These are phyloP conservation scores for Fusarium caatingaense DNA, from an alignment of 2,329 filamentous ascomycete genomes.

Conservation along the genomic window DNA sequence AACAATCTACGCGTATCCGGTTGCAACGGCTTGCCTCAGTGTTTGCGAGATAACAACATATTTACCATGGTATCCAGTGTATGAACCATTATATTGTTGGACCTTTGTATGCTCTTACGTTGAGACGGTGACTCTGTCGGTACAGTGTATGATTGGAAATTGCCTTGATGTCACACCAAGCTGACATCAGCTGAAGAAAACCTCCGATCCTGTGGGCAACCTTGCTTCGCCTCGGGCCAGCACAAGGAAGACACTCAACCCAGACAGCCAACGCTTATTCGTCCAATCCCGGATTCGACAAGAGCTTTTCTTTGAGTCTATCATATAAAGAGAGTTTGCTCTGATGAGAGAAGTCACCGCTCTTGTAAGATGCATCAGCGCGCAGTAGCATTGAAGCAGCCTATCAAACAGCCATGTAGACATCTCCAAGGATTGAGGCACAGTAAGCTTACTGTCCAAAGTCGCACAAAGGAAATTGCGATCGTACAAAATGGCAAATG, in stretches of 20 bases:
- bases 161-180: not conserved
- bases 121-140: not conserved
- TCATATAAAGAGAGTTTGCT: not conserved
- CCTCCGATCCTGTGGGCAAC: not conserved
- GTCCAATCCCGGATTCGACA: not conserved
- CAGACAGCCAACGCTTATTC: not conserved
- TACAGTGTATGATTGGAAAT: not conserved
- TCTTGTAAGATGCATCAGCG: not conserved
- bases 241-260: not conserved
- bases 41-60: not conserved
- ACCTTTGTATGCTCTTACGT: not conserved
- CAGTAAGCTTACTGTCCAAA: not conserved
- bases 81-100: not conserved
- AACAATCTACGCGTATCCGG: not conserved
- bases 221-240: not conserved
- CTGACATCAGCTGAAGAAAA: not conserved
- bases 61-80: not conserved
- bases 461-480: not conserved
- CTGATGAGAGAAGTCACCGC: not conserved
- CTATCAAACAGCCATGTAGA: not conserved
- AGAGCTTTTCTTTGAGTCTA: not conserved
- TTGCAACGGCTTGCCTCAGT: not conserved
- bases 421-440: not conserved
- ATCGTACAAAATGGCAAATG: not conserved
- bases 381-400: not conserved